A percentile compares a stretch with the other conserved stretches of the same genome.
Evolutionary conservation across 2,329 filamentous ascomycete species (phyloP).

Genomic region (Diaporthe nobilis): DNA sequence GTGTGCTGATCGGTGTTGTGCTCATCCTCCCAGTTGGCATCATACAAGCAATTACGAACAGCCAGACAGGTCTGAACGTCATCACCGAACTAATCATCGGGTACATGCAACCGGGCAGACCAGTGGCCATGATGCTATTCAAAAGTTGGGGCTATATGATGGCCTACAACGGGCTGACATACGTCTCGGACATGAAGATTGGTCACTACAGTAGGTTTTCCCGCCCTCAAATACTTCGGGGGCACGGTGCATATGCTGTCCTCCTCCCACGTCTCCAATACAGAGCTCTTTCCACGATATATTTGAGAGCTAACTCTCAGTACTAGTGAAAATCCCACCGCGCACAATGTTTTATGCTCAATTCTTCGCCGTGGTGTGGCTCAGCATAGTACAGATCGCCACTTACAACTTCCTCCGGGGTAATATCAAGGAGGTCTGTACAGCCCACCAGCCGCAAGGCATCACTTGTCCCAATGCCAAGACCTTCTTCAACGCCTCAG

Average conservation of each 20-base stretch:
- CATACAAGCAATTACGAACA: conserved; percentile 64
- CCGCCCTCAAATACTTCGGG: background rate
- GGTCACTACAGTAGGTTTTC: conserved; percentile 57
- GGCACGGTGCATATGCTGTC: background rate
- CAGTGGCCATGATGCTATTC: conserved; percentile 66
- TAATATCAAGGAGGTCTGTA: conserved; percentile 69
- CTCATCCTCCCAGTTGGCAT: conserved; percentile 61
- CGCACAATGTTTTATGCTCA: conserved; percentile 63
- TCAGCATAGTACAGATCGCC: conserved; percentile 55
- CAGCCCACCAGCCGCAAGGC: conserved; percentile 59
- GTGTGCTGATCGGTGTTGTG: conserved; percentile 56
- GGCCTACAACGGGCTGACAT: conserved; percentile 61
- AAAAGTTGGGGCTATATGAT: conserved; percentile 53
- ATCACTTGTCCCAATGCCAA: conserved; percentile 70
- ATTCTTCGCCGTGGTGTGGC: conserved; percentile 57
- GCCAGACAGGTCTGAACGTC: conserved; percentile 63
- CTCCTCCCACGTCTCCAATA: background rate
- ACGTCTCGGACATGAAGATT: conserved; percentile 65
- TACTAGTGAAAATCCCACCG: conserved; percentile 59
- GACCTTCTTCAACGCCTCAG: conserved; percentile 72
- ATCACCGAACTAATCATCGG: conserved; percentile 64
- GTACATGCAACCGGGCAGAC: conserved; percentile 62
- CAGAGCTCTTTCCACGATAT: background rate
- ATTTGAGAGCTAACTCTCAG: background rate
- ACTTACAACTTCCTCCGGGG: conserved; percentile 57